Base-by-base conservation (phyloP, 768 basidiomycete species). In the Pleurotus pulmonarius region DNA sequence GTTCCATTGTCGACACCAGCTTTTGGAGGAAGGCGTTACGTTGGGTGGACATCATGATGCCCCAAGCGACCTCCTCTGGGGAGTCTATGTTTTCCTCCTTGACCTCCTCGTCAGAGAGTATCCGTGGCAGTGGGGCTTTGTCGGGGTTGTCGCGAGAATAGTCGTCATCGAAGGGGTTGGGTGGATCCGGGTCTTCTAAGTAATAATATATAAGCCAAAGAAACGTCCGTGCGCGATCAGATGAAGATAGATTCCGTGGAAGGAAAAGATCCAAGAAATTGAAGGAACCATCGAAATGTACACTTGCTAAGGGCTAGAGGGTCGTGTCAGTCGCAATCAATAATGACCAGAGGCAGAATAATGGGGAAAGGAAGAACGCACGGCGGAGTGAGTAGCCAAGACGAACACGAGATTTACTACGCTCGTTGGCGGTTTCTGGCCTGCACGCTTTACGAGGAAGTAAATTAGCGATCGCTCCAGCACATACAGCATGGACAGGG, bases 261-360 rank as follows among this genome's bases (percentile, higher is more conserved):
- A 91, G 77, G 69, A 95, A 94, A 34, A 95, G 75, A 70, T 94
- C 92, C 44, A 92, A 74, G 58, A 94, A 87, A 66, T 90, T 89
- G 39, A 88, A 64, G 12, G 75, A 78, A 15, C 84, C 79, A 49
- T 92, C 90, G 64, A 94, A 93, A 71, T 93, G 91, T 29, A 80
- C 73, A 56, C 74, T 72, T 22, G 85, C 77, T 45, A 85, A 72
- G 37, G 85, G 83, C 85, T 86, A 58, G 12, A 24, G 43, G 5
- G 11, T 38, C 9, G 15, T 34, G 37, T 16, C 16, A 52, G 16
- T 13, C 25, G 25, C 4, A 5, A 52, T 26, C 38, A 52, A 12
- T 22, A 11, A 16, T 44, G 2, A 22, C 41, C 4, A 15, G 11
- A 12, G 8, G n/a, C 11, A 49, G 15, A 22, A 49, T n/a, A n/a